Base-by-base conservation (phyloP, 805 yeast species). In the Saccharomycodes ludwigii region DNA sequence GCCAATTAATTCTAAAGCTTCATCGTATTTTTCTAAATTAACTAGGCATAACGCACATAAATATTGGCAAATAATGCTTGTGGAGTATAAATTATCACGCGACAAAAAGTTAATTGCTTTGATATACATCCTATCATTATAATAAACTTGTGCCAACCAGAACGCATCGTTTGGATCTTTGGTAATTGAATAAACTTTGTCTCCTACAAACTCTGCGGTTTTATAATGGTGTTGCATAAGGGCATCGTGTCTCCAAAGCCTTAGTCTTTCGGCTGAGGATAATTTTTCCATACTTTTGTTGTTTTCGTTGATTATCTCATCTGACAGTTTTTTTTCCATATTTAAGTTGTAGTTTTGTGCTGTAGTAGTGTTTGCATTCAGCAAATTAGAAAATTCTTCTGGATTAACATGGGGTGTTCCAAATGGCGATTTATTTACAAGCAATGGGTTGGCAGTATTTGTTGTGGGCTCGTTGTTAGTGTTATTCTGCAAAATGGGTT, bases 241-340 rank as follows among this genome's bases (percentile, higher is more conserved):
- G 0, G 98, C 94, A 48, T 85, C 95, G 40, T 85, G 93, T 29
- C 97, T 62, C 98, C 97, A 91, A 18, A 82, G 61, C 28, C 97
- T 59, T 21, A 91, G 65, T 42, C 76, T 74, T 40, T 88, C 96
- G 0, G 86, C 91, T n/a, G n/a, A n/a, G n/a, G n/a, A n/a, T n/a
- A n/a, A n/a, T n/a, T n/a, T n/a, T n/a, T n/a, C n/a, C n/a, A n/a
- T n/a, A n/a, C n/a, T n/a, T n/a, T n/a, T n/a, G n/a, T n/a, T n/a
- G n/a, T n/a, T n/a, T n/a, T n/a, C n/a, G n/a, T n/a, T n/a, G n/a
- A n/a, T n/a, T n/a, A n/a, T n/a, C n/a, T n/a, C n/a, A n/a, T n/a
- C n/a, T n/a, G n/a, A n/a, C n/a, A n/a, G n/a, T n/a, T n/a, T n/a
- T n/a, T n/a, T n/a, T n/a, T n/a, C n/a, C n/a, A n/a, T n/a, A n/a